Percentiles rank a stretch among this genome's conserved stretches.
Conservation (phyloP, 176 grass and related monocot genomes). For the Triticum urartu region DNA sequence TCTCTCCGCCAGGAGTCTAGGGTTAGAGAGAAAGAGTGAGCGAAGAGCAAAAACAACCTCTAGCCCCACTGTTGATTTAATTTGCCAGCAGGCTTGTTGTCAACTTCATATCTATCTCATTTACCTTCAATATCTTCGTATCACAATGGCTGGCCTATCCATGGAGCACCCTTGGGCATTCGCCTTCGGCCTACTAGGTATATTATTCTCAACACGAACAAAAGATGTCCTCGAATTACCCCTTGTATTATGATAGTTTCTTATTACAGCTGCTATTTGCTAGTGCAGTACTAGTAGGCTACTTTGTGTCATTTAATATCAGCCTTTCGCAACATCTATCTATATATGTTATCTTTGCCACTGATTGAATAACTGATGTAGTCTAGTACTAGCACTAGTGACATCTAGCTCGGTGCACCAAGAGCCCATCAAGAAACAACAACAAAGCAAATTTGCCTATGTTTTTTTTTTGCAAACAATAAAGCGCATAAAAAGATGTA, state of each 20-base stretch:
- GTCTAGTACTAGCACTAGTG: neutral
- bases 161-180: conserved; percentile 64
- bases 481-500: neutral
- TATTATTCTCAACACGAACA: neutral
- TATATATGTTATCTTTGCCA: neutral
- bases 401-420: conserved; percentile 11
- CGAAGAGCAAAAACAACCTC: neutral
- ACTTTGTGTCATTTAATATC: neutral
- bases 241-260: neutral
- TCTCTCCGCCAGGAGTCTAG: conserved; percentile 12
- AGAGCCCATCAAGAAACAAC: neutral
- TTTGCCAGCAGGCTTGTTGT: too few relatives aligned
- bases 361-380: neutral
- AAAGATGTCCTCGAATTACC: neutral
- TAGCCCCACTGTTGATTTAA: neutral
- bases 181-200: conserved; percentile 71
- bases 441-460: neutral
- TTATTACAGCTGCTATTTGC: neutral
- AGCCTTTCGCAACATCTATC: neutral
- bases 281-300: neutral
- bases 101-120: too few relatives aligned
- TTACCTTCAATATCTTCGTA: neutral
- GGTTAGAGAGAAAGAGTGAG: conserved; percentile 30
- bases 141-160: conserved; percentile 52
- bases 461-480: neutral